phyloP scores from a whole-genome alignment of 2,329 filamentous ascomycete species.

The Graphilbum fragrans region DNA sequence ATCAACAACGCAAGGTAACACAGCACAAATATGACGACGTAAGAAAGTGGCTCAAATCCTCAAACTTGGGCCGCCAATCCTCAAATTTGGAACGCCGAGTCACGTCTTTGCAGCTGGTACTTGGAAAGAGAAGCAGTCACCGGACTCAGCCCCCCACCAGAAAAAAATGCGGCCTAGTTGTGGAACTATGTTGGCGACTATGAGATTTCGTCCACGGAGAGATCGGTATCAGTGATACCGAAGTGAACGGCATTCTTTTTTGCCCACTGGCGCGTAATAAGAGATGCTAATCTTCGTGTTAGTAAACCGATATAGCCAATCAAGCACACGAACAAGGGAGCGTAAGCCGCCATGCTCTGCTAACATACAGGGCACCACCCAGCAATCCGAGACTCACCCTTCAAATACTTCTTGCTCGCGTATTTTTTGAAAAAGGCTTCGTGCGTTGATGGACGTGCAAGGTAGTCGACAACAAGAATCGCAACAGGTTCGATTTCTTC shows the following conservation, averaged over 20 bases:
- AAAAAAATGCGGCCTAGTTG: no score
- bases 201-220: constrained; percentile 37
- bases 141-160: no score
- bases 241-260: constrained; percentile 60
- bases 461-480: constrained; percentile 91
- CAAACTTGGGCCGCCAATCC: no score
- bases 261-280: constrained; percentile 84
- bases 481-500: constrained; percentile 89
- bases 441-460: constrained; percentile 78
- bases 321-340: background rate
- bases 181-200: background rate
- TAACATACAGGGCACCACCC: background rate
- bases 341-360: background rate
- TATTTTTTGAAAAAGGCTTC: constrained; percentile 99
- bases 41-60: no score
- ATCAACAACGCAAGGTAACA: no score
- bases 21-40: no score
- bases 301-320: background rate
- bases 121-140: no score
- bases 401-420: constrained; percentile 97
- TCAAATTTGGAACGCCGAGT: no score
- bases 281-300: constrained; percentile 51
- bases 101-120: no score
- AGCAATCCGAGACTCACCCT: constrained; percentile 48
- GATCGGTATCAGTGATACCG: constrained; percentile 36